phyloP scores from a whole-genome alignment of 371 early-diverging fungal genomes.

The Synchytrium microbalum region DNA sequence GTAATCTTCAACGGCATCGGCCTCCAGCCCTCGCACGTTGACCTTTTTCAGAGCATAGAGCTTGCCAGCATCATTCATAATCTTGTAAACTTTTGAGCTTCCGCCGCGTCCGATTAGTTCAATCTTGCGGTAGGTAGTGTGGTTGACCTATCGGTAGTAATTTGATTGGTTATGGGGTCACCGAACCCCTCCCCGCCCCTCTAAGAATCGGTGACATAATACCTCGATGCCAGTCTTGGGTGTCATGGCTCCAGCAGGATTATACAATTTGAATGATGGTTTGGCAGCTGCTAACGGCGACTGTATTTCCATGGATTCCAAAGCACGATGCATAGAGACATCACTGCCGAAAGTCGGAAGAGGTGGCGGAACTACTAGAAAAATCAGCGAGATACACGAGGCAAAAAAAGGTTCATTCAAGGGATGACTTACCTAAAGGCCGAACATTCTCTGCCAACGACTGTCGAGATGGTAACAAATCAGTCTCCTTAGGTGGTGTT shows the following conservation, averaged over 20 bases:
- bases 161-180: no score
- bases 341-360: neutral
- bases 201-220: no score
- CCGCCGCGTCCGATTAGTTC: slow-evolving; percentile 80
- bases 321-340: neutral
- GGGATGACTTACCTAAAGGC: no score
- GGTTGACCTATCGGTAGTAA: slow-evolving; percentile 41
- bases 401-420: no score
- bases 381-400: no score
- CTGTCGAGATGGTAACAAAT: no score
- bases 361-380: no score
- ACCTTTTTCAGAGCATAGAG: slow-evolving; percentile 87
- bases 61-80: slow-evolving; percentile 51
- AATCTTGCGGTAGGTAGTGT: slow-evolving; percentile 45
- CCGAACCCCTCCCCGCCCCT: no score
- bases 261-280: neutral
- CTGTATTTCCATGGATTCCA: neutral
- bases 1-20: slow-evolving; percentile 56
- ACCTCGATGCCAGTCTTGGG: neutral
- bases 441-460: no score
- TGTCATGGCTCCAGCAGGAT: slow-evolving; percentile 1
- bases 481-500: neutral
- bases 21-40: slow-evolving; percentile 59
- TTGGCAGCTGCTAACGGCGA: neutral
- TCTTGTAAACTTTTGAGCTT: slow-evolving; percentile 83